A percentile compares a stretch with the other conserved stretches of the same genome.
These are phyloP conservation scores for Phytopythium oedochilum DNA, from an alignment of 352 stramenopile species.

Conservation along the genomic window DNA sequence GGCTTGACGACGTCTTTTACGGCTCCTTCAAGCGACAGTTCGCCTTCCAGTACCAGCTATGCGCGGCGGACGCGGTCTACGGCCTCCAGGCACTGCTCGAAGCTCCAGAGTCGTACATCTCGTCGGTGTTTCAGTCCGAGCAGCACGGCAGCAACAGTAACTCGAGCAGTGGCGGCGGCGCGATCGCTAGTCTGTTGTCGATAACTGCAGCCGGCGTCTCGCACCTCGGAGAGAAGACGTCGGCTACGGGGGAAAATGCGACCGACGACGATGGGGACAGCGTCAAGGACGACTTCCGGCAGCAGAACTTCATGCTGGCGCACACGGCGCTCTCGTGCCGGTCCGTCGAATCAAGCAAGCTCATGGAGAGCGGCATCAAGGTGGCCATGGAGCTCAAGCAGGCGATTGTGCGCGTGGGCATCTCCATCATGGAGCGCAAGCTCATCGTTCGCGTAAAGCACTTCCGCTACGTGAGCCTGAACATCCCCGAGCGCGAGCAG, in stretches of 20 bases:
- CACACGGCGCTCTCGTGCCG: constrained; percentile 67
- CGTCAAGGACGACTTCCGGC: constrained; percentile 52
- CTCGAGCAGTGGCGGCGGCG: background rate
- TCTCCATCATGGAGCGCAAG: constrained; percentile 94
- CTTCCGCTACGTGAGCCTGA: constrained; percentile 96
- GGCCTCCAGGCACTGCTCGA: constrained; percentile 93
- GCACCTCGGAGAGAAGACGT: constrained; percentile 15
- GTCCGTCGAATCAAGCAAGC: constrained; percentile 56
- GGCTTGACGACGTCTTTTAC: constrained; percentile 95
- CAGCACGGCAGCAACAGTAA: constrained; percentile 38
- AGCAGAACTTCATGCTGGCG: constrained; percentile 80
- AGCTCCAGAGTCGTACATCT: constrained; percentile 69
- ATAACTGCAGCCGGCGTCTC: constrained; percentile 30
- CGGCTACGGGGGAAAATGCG: constrained; percentile 18
- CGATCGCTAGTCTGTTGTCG: constrained; percentile 3
- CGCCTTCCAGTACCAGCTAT: constrained; percentile 94
- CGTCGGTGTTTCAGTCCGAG: constrained; percentile 55
- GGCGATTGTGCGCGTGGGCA: constrained; percentile 90
- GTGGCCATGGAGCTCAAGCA: constrained; percentile 95
- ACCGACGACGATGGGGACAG: constrained; percentile 14
- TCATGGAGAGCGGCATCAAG: constrained; percentile 93
- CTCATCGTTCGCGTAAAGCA: constrained; percentile 94
- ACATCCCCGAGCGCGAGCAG: constrained; percentile 77
- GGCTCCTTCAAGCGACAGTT: constrained; percentile 94
- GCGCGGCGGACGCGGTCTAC: constrained; percentile 94